Evolutionary conservation across 805 yeast genomes (phyloP).

Genomic region (Debaryomyces prosopidis): DNA sequence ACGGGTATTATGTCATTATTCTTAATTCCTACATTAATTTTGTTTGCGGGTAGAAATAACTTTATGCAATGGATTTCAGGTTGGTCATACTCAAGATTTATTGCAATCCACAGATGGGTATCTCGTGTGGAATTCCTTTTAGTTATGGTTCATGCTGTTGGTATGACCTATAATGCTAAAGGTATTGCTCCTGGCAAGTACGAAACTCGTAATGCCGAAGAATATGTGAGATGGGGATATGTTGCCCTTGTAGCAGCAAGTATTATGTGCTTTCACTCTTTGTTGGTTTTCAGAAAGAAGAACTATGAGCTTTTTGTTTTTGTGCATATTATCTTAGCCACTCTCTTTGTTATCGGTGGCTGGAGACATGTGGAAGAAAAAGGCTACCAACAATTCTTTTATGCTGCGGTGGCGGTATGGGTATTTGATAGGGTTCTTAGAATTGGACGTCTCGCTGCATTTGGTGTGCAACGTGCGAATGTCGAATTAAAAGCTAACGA

Average conservation of each 20-base stretch:
- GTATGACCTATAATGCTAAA: constrained; percentile 52
- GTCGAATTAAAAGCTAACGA: constrained; percentile 38
- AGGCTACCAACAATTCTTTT: constrained; percentile 22
- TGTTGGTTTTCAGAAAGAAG: constrained; percentile 61
- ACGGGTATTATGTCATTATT: constrained; percentile 51
- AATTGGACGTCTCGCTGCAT: constrained; percentile 26
- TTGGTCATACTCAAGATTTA: constrained; percentile 60
- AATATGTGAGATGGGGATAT: constrained; percentile 34
- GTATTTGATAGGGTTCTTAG: constrained; percentile 34
- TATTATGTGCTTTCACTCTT: constrained; percentile 23
- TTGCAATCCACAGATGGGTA: constrained; percentile 65
- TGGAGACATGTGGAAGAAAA: constrained; percentile 52
- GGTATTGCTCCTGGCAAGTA: constrained; percentile 28
- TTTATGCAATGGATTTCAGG: constrained; percentile 64
- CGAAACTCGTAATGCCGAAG: constrained; percentile 22
- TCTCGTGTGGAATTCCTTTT: constrained; percentile 53
- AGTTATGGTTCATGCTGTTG: constrained; percentile 55
- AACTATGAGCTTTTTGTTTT: constrained; percentile 50
- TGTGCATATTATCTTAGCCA: constrained; percentile 27
- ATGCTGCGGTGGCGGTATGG: constrained; percentile 38
- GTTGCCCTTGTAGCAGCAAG: constrained; percentile 24
- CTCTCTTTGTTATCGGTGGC: constrained; percentile 51
- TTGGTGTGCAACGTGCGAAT: constrained; percentile 36
- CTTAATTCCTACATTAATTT: constrained; percentile 55
- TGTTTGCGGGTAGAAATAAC: constrained; percentile 76